Evolutionary conservation across 2,329 filamentous ascomycete genomes (phyloP).

Genomic region (Graphiopsis chlorocephala): DNA sequence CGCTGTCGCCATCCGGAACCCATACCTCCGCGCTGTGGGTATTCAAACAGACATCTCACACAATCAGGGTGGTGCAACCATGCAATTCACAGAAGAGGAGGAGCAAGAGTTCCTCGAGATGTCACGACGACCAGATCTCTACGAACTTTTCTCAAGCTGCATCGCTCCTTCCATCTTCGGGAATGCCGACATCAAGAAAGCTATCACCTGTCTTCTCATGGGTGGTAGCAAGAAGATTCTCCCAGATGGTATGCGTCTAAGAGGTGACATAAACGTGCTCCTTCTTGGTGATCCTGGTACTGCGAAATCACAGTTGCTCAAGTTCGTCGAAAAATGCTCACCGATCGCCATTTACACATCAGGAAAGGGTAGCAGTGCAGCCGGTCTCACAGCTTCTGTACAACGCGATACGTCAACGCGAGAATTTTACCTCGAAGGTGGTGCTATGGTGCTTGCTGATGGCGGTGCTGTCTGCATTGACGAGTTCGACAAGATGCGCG

Average conservation of each 20-base stretch:
- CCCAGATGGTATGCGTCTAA: conserved; percentile 93
- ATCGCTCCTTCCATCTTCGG: conserved; percentile 98
- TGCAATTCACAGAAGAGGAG: conserved; percentile 87
- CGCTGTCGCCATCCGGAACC: conserved; percentile 91
- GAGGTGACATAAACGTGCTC: conserved; percentile 97
- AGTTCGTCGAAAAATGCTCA: conserved; percentile 94
- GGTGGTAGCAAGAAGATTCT: conserved; percentile 97
- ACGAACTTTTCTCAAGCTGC: conserved; percentile 82
- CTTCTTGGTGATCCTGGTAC: conserved; percentile 96
- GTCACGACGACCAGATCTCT: conserved; percentile 87
- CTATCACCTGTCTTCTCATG: conserved; percentile 88
- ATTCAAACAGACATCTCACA: conserved; percentile 89
- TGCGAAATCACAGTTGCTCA: conserved; percentile 93
- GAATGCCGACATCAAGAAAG: conserved; percentile 93
- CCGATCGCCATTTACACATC: conserved; percentile 99
- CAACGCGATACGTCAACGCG: conserved; percentile 88
- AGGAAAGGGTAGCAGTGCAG: conserved; percentile 94
- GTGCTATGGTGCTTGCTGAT: conserved; percentile 96
- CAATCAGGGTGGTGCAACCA: conserved; percentile 65
- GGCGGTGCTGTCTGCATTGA: conserved; percentile 98
- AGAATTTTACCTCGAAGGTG: conserved; percentile 96
- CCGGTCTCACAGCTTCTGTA: conserved; percentile 94
- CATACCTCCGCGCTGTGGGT: conserved; percentile 88
- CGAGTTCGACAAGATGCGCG: conserved; percentile 99
- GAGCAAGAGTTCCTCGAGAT: conserved; percentile 95